Base-by-base conservation (phyloP, 148 eudicot species). In the Vaccinium darrowii region DNA sequence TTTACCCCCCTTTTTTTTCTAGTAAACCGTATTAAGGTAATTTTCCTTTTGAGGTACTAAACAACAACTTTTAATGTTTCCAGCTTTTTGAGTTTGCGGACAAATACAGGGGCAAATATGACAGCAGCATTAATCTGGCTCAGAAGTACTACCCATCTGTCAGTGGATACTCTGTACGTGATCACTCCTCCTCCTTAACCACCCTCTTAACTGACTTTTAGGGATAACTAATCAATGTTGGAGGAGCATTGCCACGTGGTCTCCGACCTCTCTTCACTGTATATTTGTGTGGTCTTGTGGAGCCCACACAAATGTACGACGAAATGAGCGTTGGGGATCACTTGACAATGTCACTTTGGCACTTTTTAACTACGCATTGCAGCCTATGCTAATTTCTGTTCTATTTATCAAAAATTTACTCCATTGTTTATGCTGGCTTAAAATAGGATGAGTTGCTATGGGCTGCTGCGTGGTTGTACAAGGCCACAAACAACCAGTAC, bases 381-480 rank as follows among this genome's bases (percentile, higher is more conserved):
- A 0, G 74, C 43, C 74, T 27, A 1, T 13, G 39, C 39, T 33
- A 69, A 69, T 13, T 69, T 27, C 1, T 62, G 7, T 1, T 65
- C 23, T 14, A 1, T 13, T 10, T 23, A 1, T 9, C 0, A 23
- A 11, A 3, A n/a, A 3, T 67, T 67, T 3, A 30, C 30, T 30
- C 30, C 1, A 27, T 4, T 69, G 53, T 67, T 8, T 63, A 15
- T 83, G 23, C 18, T 27, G 36, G 51, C 12, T 47, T 21, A 21
- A 50, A 21, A 54, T 25, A 69, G 99, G 99, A 97, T 91, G 99
- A 97, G 89, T 89, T 97, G 86, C 83, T 97, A 7, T 97, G 99
- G 99, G 99, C 92, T 11, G 98, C 99, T 69, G 98, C 98, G 27
- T 97, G 99, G 99, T 75, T 97, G 53, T 95, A 94, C 98, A 94